Evolutionary conservation across 2,329 filamentous ascomycete species (phyloP).

Genomic region (Alternaria arborescens): DNA sequence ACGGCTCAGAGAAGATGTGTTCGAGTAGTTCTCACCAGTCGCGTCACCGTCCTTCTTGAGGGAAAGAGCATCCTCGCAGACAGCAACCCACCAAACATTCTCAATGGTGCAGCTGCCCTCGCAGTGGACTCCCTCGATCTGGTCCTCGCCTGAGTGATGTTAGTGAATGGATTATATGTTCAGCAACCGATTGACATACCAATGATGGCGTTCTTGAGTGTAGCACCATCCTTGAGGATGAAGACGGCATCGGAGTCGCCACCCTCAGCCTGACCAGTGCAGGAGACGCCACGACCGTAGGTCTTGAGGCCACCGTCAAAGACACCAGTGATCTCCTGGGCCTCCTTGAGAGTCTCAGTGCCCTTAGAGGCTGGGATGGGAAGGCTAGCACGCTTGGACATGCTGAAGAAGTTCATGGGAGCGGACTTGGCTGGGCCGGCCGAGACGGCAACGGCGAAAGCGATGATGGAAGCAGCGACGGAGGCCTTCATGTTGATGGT

Average conservation of each 20-base stretch:
- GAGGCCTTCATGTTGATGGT: slow-evolving; percentile 46
- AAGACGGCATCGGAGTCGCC: slow-evolving; percentile 61
- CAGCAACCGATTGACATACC: slow-evolving; percentile 23
- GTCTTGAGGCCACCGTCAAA: slow-evolving; percentile 48
- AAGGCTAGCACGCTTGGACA: slow-evolving; percentile 43
- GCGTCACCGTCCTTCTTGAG: slow-evolving; percentile 38
- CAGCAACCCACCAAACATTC: slow-evolving; percentile 49
- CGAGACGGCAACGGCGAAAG: slow-evolving; percentile 37
- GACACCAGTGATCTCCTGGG: slow-evolving; percentile 34
- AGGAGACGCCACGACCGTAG: slow-evolving; percentile 47
- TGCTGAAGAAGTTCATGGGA: slow-evolving; percentile 28
- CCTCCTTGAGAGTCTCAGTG: slow-evolving; percentile 35
- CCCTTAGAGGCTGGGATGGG: slow-evolving; percentile 42
- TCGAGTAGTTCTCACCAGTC: slow-evolving; percentile 9
- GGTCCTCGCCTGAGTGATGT: slow-evolving; percentile 47
- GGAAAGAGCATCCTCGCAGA: slow-evolving; percentile 54
- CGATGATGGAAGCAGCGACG: slow-evolving; percentile 35
- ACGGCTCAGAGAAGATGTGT: neutral
- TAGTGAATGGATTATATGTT: neutral
- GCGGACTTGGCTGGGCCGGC: slow-evolving; percentile 34
- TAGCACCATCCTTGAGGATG: slow-evolving; percentile 60
- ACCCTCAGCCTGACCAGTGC: slow-evolving; percentile 56
- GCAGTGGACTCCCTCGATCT: slow-evolving; percentile 50
- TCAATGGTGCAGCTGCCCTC: slow-evolving; percentile 58
- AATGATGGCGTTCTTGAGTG: slow-evolving; percentile 65